These are phyloP conservation scores for Chrysochromulina tobinii DNA, from an alignment of 78 protist species.

Conservation along the genomic window DNA sequence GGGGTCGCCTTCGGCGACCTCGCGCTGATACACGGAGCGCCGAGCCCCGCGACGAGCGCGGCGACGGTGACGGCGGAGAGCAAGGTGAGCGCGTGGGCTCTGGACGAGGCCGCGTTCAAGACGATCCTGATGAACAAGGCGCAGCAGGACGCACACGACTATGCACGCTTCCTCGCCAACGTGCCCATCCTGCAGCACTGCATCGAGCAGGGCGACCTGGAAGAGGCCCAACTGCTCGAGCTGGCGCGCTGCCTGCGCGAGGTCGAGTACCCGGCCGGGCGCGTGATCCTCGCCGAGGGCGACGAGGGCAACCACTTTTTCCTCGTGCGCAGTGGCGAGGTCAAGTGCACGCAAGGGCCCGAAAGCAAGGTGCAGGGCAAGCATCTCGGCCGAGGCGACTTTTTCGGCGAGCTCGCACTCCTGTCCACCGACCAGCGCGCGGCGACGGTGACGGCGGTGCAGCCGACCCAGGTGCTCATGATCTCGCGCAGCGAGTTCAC, in stretches of 20 bases:
- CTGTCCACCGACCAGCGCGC: constrained; percentile 15
- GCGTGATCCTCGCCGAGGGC: not conserved
- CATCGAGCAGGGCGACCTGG: not conserved
- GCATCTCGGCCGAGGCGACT: not conserved
- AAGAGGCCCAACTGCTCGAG: not conserved
- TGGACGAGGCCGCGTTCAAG: constrained; percentile 31
- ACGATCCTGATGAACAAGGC: constrained; percentile 33
- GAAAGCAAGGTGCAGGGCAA: not conserved
- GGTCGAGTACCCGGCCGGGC: no score
- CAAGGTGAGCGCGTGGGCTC: not conserved
- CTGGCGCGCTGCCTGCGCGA: no score
- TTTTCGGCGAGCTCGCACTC: constrained; percentile 68
- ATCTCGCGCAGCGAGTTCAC: constrained; percentile 27
- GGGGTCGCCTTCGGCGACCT: constrained; percentile 55
- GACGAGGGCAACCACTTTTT: constrained; percentile 26
- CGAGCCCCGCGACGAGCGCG: constrained; percentile 50
- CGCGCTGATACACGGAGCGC: constrained; percentile 42
- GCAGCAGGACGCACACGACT: not conserved
- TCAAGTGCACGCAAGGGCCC: not conserved
- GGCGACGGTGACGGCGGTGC: constrained; percentile 49
- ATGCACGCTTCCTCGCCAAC: constrained; percentile 4
- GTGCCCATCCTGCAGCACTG: constrained; percentile 1
- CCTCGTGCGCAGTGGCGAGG: constrained; percentile 27
- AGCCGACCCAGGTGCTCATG: not conserved
- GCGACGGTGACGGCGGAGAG: not conserved